Evolutionary conservation across 2,329 filamentous ascomycete species (phyloP), one percentile per base, ranked within the genome.

Genomic region (Aureobasidium sp.): DNA sequence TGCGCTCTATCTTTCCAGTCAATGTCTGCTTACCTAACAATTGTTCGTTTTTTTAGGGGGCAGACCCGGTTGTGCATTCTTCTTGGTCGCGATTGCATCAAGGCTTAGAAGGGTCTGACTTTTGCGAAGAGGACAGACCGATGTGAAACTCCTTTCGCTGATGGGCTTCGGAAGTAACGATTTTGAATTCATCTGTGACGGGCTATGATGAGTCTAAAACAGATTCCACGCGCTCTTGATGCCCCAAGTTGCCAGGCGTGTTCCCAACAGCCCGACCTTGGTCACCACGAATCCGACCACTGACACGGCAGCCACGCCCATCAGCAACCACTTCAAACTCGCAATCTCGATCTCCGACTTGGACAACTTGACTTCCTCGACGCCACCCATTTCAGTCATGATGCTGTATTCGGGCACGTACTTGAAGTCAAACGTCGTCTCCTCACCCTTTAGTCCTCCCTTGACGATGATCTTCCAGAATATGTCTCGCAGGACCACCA

Each of bases 401-500:
- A 78, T 80, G 53, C 74, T 69, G 53, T 79, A 78, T 64, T 81
- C 74, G 0, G 87, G 86, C 10, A 87, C 75, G 67, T 87, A 88
- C 68, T 90, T 87, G 73, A 91, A 87, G 21, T 86, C 82, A 67
- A 90, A 91, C 9, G 74, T 77, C 1, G 81, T 83, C 66, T 85
- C 79, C 49, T 80, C 76, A 0, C 86, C 77, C 11, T 73, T 83
- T 8, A 92, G 75, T 0, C 85, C 87, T 60, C 78, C 82, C 58
- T 84, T 83, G n/a, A 86, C 80, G 17, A 88, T 79, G 2, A 87
- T 70, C 19, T 77, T 74, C 70, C 83, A 87, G 64, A 85, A 81
- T 0, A 81, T 71, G 25, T 71, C 74, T 57, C 81, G 79, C 29
- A 81, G 69, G 21, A 75, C 69, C 60, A 73, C 75, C 49, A 86